Base-by-base conservation (phyloP, 2,329 filamentous ascomycete species). In the Setomelanomma holmii region DNA sequence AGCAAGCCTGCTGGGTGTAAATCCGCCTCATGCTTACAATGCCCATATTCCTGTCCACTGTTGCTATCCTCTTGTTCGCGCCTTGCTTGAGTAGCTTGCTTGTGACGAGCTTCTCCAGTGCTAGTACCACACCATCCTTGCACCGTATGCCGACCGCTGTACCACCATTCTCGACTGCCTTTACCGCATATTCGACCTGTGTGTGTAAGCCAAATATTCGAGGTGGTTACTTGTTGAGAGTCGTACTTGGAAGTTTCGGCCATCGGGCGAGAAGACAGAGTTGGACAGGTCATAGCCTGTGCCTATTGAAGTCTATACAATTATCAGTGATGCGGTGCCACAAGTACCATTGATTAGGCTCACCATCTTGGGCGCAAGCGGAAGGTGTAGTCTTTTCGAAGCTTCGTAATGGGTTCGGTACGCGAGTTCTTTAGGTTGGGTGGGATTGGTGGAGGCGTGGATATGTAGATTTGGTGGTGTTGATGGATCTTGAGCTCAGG, bases 251-350 rank as follows among this genome's bases (percentile, higher is more conserved):
- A 99, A 99, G 79, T 99, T 99, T 69, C 95, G 90, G 75, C 95
- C 95, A 81, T 99, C 95, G 64, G 95, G 95, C 42, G 95, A 98
- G 84, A 98, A 99, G 82, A 98, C 96, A 73, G 95, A 98, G 86
- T 99, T 99, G 76, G 91, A 91, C 71, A 99, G 89, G 86, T 99
- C 95, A 82, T 99, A 99, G 74, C 95, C 95, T 72, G 95, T 99
- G 75, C 95, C 95, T 89, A 99, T 99, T 75, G 95, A 99, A 73
- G 95, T 99, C 95, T 99, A 49, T 30, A 43, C 20, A 20, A 57
- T 49, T 57, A 55, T 71, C 49, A 69, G 67, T 58, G 23, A 46
- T 23, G 39, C 27, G 17, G 30, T 33, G 45, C 24, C 54, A 56
- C 10, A 19, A 11, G n/a, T 40, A 54, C 57, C 50, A 50, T 35